These are phyloP conservation scores for Antrodiella citrinella DNA, from an alignment of 768 basidiomycete species.

Conservation along the genomic window DNA sequence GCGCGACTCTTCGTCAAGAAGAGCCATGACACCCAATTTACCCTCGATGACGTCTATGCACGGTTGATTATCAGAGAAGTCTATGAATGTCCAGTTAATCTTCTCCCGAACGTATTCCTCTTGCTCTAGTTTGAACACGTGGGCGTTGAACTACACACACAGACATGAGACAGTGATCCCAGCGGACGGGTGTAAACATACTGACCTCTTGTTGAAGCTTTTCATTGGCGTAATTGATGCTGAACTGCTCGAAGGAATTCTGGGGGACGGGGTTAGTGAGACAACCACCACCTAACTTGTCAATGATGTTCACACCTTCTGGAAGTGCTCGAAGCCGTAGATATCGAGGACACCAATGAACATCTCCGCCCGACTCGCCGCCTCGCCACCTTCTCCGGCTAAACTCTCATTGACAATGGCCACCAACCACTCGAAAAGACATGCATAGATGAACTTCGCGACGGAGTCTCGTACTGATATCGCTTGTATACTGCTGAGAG, in stretches of 20 bases:
- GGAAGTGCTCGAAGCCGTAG: constrained; percentile 95
- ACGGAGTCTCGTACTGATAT: constrained; percentile 93
- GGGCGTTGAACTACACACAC: constrained; percentile 81
- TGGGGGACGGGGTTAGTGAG: constrained; percentile 20
- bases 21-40: constrained; percentile 87
- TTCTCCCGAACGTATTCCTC: constrained; percentile 98
- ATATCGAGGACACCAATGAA: constrained; percentile 99
- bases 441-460: constrained; percentile 97
- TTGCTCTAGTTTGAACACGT: constrained; percentile 98
- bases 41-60: constrained; percentile 99
- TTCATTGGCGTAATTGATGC: constrained; percentile 99
- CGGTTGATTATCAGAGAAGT: constrained; percentile 97
- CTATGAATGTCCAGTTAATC: constrained; percentile 99
- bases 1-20: constrained; percentile 97
- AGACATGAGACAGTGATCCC: not conserved
- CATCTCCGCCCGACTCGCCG: constrained; percentile 87
- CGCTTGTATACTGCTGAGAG: constrained; percentile 81
- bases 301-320: constrained; percentile 54
- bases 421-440: constrained; percentile 97
- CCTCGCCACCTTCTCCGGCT: constrained; percentile 90
- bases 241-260: constrained; percentile 97
- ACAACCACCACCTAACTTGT: not conserved
- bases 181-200: not conserved
- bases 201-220: constrained; percentile 93
- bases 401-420: constrained; percentile 95